Evolutionary conservation across 148 eudicot genomes (phyloP).

Genomic region (Mesembryanthemum crystallinum): DNA sequence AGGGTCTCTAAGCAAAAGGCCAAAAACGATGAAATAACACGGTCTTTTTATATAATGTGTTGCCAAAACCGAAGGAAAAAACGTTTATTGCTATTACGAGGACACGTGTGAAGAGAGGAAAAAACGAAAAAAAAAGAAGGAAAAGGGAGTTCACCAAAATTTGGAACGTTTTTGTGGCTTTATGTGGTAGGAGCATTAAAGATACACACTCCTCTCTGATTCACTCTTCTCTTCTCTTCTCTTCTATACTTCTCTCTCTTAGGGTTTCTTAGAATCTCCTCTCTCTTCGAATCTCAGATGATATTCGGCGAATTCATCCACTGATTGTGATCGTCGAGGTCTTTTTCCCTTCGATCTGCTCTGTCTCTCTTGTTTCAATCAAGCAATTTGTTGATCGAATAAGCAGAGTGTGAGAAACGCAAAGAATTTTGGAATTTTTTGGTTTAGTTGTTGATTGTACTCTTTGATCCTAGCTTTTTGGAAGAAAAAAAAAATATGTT

Average conservation of each 20-base stretch:
- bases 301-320: neutral
- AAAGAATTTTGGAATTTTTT: too few relatives aligned
- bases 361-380: neutral
- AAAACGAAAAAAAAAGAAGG: neutral
- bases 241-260: constrained; percentile 27
- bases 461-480: constrained; percentile 1
- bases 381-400: neutral
- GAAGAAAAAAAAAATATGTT: constrained; percentile 41
- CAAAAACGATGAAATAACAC: too few relatives aligned
- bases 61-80: too few relatives aligned
- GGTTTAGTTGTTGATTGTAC: neutral
- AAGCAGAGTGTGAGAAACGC: neutral
- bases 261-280: constrained; percentile 30
- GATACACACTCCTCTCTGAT: neutral
- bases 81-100: too few relatives aligned
- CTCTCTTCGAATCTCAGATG: neutral
- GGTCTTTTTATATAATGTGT: too few relatives aligned
- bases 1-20: too few relatives aligned
- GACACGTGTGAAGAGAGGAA: neutral
- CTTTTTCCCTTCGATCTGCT: constrained; percentile 1
- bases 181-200: neutral
- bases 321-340: neutral
- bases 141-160: neutral
- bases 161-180: neutral
- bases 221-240: too few relatives aligned